phyloP scores from a whole-genome alignment of 2,329 filamentous ascomycete species.

The Scedosporium dehoogii region DNA sequence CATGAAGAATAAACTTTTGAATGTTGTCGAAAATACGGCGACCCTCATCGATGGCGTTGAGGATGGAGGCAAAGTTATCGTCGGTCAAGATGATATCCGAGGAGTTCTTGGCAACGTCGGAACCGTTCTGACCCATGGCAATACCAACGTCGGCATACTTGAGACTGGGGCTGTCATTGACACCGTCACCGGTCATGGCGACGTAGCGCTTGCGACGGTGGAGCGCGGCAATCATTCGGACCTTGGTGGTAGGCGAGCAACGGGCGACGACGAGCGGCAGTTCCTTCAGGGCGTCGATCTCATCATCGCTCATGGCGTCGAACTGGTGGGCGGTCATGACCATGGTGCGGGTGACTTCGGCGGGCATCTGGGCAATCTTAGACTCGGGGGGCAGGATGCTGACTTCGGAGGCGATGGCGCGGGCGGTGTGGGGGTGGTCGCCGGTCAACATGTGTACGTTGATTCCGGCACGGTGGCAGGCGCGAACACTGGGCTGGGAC shows the following conservation, averaged over 20 bases:
- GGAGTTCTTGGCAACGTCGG: slow-evolving; percentile 60
- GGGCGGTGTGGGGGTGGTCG: slow-evolving; percentile 53
- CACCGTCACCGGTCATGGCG: slow-evolving; percentile 63
- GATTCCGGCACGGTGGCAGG: slow-evolving; percentile 53
- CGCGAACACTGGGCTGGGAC: slow-evolving; percentile 47
- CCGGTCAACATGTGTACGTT: slow-evolving; percentile 62
- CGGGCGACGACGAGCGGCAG: slow-evolving; percentile 59
- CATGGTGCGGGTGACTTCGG: slow-evolving; percentile 43
- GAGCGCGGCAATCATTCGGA: slow-evolving; percentile 65
- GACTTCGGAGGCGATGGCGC: slow-evolving; percentile 51
- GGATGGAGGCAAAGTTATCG: slow-evolving; percentile 48
- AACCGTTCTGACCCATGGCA: slow-evolving; percentile 57
- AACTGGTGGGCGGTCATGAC: slow-evolving; percentile 56
- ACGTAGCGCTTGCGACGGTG: slow-evolving; percentile 52
- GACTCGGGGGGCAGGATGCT: slow-evolving; percentile 45
- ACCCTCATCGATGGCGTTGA: slow-evolving; percentile 49
- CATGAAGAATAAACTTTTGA: slow-evolving; percentile 59
- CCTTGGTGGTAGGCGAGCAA: slow-evolving; percentile 62
- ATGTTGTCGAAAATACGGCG: slow-evolving; percentile 62
- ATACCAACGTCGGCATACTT: slow-evolving; percentile 60
- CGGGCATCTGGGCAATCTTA: slow-evolving; percentile 23
- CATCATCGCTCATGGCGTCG: slow-evolving; percentile 48
- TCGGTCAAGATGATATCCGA: slow-evolving; percentile 57
- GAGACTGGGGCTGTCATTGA: slow-evolving; percentile 59
- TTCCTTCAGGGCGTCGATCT: slow-evolving; percentile 52